Evolutionary conservation across 495 filamentous ascomycete genomes (phyloP).

Genomic region (Xylaria nigripes): DNA sequence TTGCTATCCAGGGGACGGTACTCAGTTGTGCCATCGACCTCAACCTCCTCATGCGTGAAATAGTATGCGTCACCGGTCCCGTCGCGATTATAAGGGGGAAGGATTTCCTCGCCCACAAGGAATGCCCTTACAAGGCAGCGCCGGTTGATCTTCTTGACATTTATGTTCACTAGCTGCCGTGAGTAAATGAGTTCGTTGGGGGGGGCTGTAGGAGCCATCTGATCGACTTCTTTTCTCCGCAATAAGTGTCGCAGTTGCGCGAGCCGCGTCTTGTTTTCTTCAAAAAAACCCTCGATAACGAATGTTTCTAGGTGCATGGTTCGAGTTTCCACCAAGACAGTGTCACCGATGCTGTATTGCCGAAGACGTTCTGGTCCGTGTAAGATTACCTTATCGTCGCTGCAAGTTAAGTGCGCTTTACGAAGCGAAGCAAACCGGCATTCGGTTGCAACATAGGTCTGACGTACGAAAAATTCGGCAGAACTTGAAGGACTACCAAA

Average conservation of each 20-base stretch:
- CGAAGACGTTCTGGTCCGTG: not conserved
- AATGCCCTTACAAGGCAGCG: conserved; percentile 55
- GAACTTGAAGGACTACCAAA: conserved; percentile 35
- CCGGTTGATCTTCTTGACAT: conserved; percentile 35
- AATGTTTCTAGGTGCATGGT: conserved; percentile 43
- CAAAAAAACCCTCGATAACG: conserved; percentile 41
- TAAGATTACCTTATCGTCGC: conserved; percentile 14
- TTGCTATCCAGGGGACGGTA: conserved; percentile 22
- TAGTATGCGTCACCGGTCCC: conserved; percentile 59
- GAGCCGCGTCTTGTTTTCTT: conserved; percentile 20
- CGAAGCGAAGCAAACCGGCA: conserved; percentile 45
- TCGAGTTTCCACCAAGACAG: conserved; percentile 39
- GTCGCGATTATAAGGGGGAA: conserved; percentile 52
- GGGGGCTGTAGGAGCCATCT: conserved; percentile 23
- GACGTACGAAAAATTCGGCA: conserved; percentile 55
- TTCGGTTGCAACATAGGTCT: conserved; percentile 50
- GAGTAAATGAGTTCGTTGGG: conserved; percentile 63
- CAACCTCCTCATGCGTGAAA: conserved; percentile 36
- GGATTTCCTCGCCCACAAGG: conserved; percentile 33
- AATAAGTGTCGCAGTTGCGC: conserved; percentile 40
- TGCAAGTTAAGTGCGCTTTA: conserved; percentile 36
- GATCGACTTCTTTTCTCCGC: conserved; percentile 36
- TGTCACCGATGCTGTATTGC: conserved; percentile 42
- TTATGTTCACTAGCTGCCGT: conserved; percentile 33
- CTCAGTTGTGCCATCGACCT: not conserved